These are phyloP conservation scores for Micromonas pusilla DNA, from an alignment of 139 green algal genomes.

Conservation along the genomic window DNA sequence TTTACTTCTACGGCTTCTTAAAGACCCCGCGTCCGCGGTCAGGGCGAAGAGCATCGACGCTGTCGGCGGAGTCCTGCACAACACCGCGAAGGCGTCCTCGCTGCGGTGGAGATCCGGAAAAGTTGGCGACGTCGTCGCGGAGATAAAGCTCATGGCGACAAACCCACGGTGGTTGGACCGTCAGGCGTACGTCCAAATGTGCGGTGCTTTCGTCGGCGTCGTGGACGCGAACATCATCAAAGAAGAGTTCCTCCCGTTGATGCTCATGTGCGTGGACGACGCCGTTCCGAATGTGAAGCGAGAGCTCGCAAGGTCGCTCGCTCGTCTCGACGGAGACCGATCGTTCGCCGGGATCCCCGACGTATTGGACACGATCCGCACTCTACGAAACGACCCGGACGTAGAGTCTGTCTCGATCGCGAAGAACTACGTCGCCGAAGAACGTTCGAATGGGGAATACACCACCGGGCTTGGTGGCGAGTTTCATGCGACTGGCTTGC, in stretches of 20 bases:
- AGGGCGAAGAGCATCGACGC: background rate
- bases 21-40: constrained; percentile 2
- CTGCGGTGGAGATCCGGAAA: background rate
- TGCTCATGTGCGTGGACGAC: background rate
- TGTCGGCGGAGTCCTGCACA: background rate
- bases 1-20: background rate
- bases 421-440: background rate
- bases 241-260: background rate
- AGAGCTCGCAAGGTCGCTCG: background rate
- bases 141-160: constrained; percentile 5
- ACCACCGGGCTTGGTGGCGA: background rate
- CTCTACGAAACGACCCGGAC: background rate
- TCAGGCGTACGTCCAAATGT: constrained; percentile 3
- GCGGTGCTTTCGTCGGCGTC: background rate
- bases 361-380: background rate
- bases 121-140: background rate
- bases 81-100: background rate
- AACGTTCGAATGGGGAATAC: background rate
- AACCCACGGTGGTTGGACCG: background rate
- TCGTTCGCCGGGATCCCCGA: background rate
- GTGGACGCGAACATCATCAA: background rate
- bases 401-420: background rate
- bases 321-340: background rate
- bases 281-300: background rate
- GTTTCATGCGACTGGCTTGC: background rate